These are phyloP conservation scores for Aspergillus incahuasiensis DNA, from an alignment of 495 filamentous ascomycete genomes.

Conservation along the genomic window DNA sequence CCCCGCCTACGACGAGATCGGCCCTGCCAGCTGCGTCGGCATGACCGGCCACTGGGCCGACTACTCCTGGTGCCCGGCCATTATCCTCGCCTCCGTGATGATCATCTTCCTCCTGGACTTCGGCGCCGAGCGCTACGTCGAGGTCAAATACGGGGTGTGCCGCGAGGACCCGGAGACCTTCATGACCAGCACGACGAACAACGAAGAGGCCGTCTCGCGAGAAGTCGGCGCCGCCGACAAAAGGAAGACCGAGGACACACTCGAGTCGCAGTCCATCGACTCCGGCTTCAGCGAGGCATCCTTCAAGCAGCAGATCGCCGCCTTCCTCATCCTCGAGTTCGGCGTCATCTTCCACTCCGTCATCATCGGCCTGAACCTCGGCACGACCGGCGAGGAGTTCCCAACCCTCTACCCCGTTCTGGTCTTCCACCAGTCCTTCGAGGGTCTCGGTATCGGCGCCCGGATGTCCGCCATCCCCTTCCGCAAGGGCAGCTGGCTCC, in stretches of 20 bases:
- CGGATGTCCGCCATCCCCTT: slow-evolving; percentile 9
- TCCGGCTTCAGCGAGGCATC: neutral
- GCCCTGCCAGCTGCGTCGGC: slow-evolving; percentile 48
- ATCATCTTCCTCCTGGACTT: slow-evolving; percentile 42
- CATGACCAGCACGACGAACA: slow-evolving; percentile 2
- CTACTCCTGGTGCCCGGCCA: slow-evolving; percentile 42
- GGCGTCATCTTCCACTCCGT: slow-evolving; percentile 13
- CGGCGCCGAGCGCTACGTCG: slow-evolving; percentile 48
- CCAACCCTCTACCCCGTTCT: slow-evolving; percentile 7
- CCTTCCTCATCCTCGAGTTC: slow-evolving; percentile 11
- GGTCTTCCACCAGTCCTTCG: slow-evolving; percentile 11
- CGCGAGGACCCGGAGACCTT: neutral
- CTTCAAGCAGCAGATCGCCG: slow-evolving; percentile 7
- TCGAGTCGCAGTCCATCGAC: neutral
- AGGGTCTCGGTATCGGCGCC: slow-evolving; percentile 8
- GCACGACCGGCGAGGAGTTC: slow-evolving; percentile 6
- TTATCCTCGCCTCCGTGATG: slow-evolving; percentile 33
- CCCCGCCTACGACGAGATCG: slow-evolving; percentile 51
- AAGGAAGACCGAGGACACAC: neutral
- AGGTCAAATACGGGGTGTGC: slow-evolving; percentile 42
- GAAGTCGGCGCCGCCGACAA: neutral
- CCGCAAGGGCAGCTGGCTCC: neutral
- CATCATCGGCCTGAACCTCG: slow-evolving; percentile 11
- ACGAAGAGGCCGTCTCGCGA: neutral
- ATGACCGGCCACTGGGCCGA: slow-evolving; percentile 48